Base-by-base conservation (phyloP, 2,329 filamentous ascomycete genomes). In the Elsinoe fawcettii region DNA sequence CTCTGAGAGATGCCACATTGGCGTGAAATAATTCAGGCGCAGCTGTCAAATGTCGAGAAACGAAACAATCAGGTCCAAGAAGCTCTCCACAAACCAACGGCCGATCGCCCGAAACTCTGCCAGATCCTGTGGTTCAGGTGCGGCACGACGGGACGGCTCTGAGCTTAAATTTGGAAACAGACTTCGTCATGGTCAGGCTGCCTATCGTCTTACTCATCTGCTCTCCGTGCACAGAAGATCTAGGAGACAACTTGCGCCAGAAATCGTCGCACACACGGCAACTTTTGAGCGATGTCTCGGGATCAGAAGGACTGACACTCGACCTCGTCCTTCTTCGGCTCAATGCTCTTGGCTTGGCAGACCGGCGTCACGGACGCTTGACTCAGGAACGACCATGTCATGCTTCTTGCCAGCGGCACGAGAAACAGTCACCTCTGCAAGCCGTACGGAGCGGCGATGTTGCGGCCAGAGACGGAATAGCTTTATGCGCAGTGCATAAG, bases 61-160 rank as follows among this genome's bases (percentile, higher is more conserved):
- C 20, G 25, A 51, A 51, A 51, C 46, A 51, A 6, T 44, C n/a
- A 44, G 39, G 18, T 44, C 18, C 14, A 25, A 27, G 41, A 3
- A 51, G 46, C 46, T 51, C 46, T 32, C 46, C 46, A 51, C 46
- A 51, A 37, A 20, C 46, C 46, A 51, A 34, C 46, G 46, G 27
- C 11, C 16, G 46, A 30, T 51, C 46, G 27, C 25, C 25, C 16
- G 25, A 11, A 51, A 51, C 25, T 34, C 16, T 32, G 46, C n/a
- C 30, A 30, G 46, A 34, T 25, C 18, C 16, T 34, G 46, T 44
- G 39, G 39, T n/a, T 20, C 3, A 8, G 39, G 39, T 5, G 20
- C 34, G 34, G 34, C 34, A 37, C 34, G 34, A 23, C 39, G 39
- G 39, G 39, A 44, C 39, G 39, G 39, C 39, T 44, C 39, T 44